Evolutionary conservation across 306 rosid genomes (phyloP).

Genomic region (Dicorynia guianensis): DNA sequence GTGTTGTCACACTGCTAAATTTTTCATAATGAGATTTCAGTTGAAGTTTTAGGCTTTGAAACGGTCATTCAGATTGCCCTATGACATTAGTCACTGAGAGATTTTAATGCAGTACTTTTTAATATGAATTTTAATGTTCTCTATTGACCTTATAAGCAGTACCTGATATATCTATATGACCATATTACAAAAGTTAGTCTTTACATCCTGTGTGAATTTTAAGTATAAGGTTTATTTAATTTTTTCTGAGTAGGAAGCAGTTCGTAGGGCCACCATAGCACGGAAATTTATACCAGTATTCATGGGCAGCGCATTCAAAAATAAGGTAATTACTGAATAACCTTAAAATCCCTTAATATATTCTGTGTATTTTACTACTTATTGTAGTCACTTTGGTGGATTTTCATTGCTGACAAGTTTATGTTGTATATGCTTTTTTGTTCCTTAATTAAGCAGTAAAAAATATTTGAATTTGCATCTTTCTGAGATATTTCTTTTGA

Average conservation of each 20-base stretch:
- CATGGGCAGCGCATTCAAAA: constrained; percentile 99
- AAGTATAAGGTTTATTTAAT: neutral
- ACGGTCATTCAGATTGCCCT: neutral
- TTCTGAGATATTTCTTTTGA: neutral
- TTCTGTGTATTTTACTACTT: constrained; percentile 2
- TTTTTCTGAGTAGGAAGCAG: constrained; percentile 67
- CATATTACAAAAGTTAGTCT: neutral
- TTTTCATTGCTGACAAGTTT: neutral
- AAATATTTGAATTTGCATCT: no score
- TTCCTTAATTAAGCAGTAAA: no score
- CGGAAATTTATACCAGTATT: constrained; percentile 90
- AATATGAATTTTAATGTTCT: neutral
- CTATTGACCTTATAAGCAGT: neutral
- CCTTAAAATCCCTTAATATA: neutral
- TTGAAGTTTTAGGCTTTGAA: constrained; percentile 8
- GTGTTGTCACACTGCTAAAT: constrained; percentile 12
- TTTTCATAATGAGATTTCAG: neutral
- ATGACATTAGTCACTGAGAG: neutral
- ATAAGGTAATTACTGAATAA: constrained; percentile 68
- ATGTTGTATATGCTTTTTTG: neutral
- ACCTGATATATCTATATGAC: neutral
- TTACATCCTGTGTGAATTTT: constrained; percentile 14
- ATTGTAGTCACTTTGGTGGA: neutral
- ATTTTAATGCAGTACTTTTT: neutral
- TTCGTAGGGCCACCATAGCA: constrained; percentile 90